These are phyloP conservation scores for Hypoxylon sp. DNA, from an alignment of 2,329 filamentous ascomycete species.

Conservation along the genomic window DNA sequence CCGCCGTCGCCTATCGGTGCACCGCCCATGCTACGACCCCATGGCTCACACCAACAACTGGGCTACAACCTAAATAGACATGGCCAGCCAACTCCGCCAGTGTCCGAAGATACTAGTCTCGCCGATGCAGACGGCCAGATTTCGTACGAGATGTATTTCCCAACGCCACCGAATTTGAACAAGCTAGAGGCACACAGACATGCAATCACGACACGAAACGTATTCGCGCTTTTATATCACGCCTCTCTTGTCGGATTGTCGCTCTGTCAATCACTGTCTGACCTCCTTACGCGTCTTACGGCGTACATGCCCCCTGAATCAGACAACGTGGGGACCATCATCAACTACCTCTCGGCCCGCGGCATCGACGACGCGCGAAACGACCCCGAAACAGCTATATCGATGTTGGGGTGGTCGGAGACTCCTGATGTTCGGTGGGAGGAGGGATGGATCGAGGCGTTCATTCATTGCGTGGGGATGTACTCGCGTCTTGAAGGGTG, in stretches of 20 bases:
- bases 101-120: slow-evolving; percentile 54
- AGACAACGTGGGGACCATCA: slow-evolving; percentile 67
- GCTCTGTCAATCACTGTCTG: slow-evolving; percentile 68
- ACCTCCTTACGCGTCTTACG: slow-evolving; percentile 68
- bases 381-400: slow-evolving; percentile 66
- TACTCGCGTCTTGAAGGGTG: slow-evolving; percentile 61
- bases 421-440: slow-evolving; percentile 68
- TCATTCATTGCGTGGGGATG: slow-evolving; percentile 73
- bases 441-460: slow-evolving; percentile 73
- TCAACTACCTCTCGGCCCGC: slow-evolving; percentile 66
- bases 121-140: slow-evolving; percentile 62
- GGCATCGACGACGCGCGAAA: slow-evolving; percentile 71
- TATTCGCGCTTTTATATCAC: slow-evolving; percentile 71
- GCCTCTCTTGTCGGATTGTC: slow-evolving; percentile 72
- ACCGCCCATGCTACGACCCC: slow-evolving; percentile 51
- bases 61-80: slow-evolving; percentile 39
- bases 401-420: slow-evolving; percentile 72
- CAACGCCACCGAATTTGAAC: slow-evolving; percentile 60
- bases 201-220: slow-evolving; percentile 73
- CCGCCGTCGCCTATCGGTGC: slow-evolving; percentile 55
- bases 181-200: slow-evolving; percentile 61
- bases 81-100: slow-evolving; percentile 54
- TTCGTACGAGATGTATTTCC: slow-evolving; percentile 70
- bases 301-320: slow-evolving; percentile 63
- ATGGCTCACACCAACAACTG: slow-evolving; percentile 43